Percentiles rank a stretch among this genome's conserved stretches.
phyloP scores from a whole-genome alignment of 192 early-diverging fungal genomes.

The Pilaira anomala region DNA sequence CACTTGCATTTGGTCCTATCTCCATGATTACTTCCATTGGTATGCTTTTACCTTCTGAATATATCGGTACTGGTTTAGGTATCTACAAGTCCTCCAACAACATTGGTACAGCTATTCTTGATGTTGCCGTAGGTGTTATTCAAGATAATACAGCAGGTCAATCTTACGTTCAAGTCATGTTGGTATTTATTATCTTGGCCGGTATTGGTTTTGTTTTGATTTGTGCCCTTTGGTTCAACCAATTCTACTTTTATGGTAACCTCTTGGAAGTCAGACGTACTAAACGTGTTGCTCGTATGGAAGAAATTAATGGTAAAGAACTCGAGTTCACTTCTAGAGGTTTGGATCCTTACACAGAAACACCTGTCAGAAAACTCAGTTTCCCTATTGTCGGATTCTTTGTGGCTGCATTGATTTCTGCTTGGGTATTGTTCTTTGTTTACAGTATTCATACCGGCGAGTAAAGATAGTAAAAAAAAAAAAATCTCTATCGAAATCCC shows the following conservation, averaged over 20 bases:
- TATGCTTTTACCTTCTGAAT: constrained; percentile 50
- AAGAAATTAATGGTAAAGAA: constrained; percentile 30
- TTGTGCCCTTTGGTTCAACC: background rate
- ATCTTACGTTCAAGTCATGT: constrained; percentile 32
- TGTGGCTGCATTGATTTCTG: constrained; percentile 9
- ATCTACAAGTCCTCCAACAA: constrained; percentile 64
- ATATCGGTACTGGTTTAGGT: constrained; percentile 58
- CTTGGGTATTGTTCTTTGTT: constrained; percentile 36
- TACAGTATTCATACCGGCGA: constrained; percentile 10
- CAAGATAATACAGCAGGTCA: constrained; percentile 43
- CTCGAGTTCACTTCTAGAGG: constrained; percentile 24
- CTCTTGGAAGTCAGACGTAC: constrained; percentile 20
- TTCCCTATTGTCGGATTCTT: constrained; percentile 24
- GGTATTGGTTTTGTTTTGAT: constrained; percentile 31
- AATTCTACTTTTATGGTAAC: constrained; percentile 13
- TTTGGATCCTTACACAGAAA: constrained; percentile 26
- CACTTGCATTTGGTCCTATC: constrained; percentile 60
- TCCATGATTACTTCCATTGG: constrained; percentile 57
- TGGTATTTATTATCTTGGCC: constrained; percentile 24
- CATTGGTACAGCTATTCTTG: constrained; percentile 60
- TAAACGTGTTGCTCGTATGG: constrained; percentile 26
- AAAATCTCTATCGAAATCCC: no score
- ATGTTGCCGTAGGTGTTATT: constrained; percentile 58
- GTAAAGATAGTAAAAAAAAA: background rate
- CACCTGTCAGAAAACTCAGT: background rate